Base-by-base conservation (phyloP, 768 basidiomycete species). In the Kwoniella botswanensis region DNA sequence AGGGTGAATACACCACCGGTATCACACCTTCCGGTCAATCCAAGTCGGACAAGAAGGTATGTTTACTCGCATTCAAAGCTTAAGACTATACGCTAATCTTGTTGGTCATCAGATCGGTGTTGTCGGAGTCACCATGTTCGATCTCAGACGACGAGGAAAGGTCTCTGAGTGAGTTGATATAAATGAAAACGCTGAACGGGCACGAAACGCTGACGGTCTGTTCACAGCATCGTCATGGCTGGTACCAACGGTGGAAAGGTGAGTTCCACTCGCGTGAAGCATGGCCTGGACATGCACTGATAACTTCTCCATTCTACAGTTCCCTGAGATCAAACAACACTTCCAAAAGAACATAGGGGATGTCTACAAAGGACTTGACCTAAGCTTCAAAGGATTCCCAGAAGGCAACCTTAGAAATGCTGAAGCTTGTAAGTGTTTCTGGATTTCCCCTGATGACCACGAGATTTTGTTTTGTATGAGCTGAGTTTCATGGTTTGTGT, bases 1-100 rank as follows among this genome's bases (percentile, higher is more conserved):
- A 88, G 89, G 92, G 92, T 54, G 93, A 95, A 86, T 96, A 96
- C 82, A 96, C 94, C 72, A 96, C 94, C 63, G 94, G 94, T 82
- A 96, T 92, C 92, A 93, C 92, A 11, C 90, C 89, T 13, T 89
- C 91, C 46, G 94, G 94, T n/a, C 93, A 92, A 54, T 95, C 93
- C 17, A 93, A 90, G 79, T 95, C 93, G 5, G 94, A 96, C 85
- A 96, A 96, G 85, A 97, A 94, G 88, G 93, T 91, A 67, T 65
- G 85, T 67, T 13, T 2, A 12, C 1, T 4, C 5, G n/a, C 41
- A 42, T 15, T 0, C 1, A 18, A 4, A 6, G 11, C 21, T 35
- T 12, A 10, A 21, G 11, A 13, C 56, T 22, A 18, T 22, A 46
- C 35, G 59, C 46, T 54, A 15, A 62, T n/a, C 42, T 15, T 57